A percentile compares a stretch with the other conserved stretches of the same genome.
These are phyloP conservation scores for Magnusiomyces paraingens DNA, from an alignment of 1,139 yeast species.

Conservation along the genomic window DNA sequence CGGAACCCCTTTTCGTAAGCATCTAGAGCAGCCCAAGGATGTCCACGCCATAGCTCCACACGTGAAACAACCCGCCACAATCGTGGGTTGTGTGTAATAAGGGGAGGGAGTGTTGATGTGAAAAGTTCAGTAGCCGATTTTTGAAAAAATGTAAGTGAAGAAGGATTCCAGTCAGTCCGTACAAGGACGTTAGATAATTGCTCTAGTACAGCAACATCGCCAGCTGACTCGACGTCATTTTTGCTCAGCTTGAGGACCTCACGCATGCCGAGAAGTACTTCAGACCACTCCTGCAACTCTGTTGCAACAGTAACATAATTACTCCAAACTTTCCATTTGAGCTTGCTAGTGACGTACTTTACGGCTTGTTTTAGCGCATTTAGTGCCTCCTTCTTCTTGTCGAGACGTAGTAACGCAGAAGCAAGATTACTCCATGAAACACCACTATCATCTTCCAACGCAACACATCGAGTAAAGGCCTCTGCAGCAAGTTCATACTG, in stretches of 20 bases:
- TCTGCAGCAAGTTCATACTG: constrained; percentile 79
- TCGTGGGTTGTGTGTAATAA: constrained; percentile 64
- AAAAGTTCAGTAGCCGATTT: constrained; percentile 61
- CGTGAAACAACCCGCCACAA: constrained; percentile 80
- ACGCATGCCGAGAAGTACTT: constrained; percentile 66
- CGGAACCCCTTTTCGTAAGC: constrained; percentile 85
- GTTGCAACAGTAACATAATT: constrained; percentile 80
- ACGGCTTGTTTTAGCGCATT: constrained; percentile 77
- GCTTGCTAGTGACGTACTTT: constrained; percentile 53
- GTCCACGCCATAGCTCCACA: constrained; percentile 80
- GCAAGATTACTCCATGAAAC: constrained; percentile 95
- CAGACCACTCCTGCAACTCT: constrained; percentile 78
- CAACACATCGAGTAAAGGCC: constrained; percentile 87
- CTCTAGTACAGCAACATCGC: constrained; percentile 74
- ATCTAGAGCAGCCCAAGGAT: constrained; percentile 84
- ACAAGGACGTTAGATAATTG: constrained; percentile 62
- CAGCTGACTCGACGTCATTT: constrained; percentile 53
- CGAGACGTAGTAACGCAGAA: constrained; percentile 61
- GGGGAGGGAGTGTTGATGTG: constrained; percentile 57
- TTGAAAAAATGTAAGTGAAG: constrained; percentile 40
- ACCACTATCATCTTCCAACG: constrained; percentile 75
- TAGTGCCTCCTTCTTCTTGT: constrained; percentile 69
- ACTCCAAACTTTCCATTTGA: constrained; percentile 88
- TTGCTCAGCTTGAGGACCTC: constrained; percentile 53
- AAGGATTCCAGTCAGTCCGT: constrained; percentile 38